Percentiles rank a stretch among this genome's conserved stretches.
These are phyloP conservation scores for Rhodocollybia butyracea DNA, from an alignment of 768 basidiomycete species.

Conservation along the genomic window DNA sequence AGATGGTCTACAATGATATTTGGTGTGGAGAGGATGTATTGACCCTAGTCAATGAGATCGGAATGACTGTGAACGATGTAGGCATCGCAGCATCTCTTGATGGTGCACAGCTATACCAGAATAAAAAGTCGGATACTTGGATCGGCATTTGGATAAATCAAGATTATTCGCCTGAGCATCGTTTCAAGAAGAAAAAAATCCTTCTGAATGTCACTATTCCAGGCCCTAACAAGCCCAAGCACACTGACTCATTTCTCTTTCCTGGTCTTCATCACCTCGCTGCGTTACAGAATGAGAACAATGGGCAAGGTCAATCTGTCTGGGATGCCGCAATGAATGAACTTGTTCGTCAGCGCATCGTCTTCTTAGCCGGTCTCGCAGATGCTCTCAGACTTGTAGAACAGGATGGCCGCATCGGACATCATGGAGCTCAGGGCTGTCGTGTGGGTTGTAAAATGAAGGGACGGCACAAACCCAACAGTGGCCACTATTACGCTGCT, in stretches of 20 bases:
- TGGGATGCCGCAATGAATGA: slow-evolving; percentile 20
- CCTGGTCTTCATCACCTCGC: slow-evolving; percentile 25
- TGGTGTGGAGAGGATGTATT: slow-evolving; percentile 26
- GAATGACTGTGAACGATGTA: not conserved
- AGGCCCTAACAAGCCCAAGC: slow-evolving; percentile 27
- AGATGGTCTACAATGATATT: slow-evolving; percentile 24
- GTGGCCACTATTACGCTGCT: slow-evolving; percentile 6
- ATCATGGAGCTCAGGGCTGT: slow-evolving; percentile 25
- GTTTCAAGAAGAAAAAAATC: slow-evolving; percentile 9
- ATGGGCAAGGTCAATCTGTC: slow-evolving; percentile 20
- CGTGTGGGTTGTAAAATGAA: slow-evolving; percentile 22
- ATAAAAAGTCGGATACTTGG: slow-evolving; percentile 39
- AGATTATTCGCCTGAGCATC: not conserved
- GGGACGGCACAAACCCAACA: slow-evolving; percentile 21
- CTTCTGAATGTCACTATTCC: slow-evolving; percentile 15
- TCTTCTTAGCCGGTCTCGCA: slow-evolving; percentile 13
- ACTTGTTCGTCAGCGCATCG: slow-evolving; percentile 1
- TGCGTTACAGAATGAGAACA: slow-evolving; percentile 18
- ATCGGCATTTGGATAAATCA: slow-evolving; percentile 16
- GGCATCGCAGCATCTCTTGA: slow-evolving; percentile 32
- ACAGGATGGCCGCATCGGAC: slow-evolving; percentile 26
- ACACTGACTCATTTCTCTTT: slow-evolving; percentile 28
- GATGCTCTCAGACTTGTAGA: slow-evolving; percentile 13
- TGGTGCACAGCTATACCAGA: slow-evolving; percentile 36
- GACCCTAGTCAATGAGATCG: slow-evolving; percentile 9